phyloP scores from a whole-genome alignment of 2,329 filamentous ascomycete genomes.

The Didymella lethalis region DNA sequence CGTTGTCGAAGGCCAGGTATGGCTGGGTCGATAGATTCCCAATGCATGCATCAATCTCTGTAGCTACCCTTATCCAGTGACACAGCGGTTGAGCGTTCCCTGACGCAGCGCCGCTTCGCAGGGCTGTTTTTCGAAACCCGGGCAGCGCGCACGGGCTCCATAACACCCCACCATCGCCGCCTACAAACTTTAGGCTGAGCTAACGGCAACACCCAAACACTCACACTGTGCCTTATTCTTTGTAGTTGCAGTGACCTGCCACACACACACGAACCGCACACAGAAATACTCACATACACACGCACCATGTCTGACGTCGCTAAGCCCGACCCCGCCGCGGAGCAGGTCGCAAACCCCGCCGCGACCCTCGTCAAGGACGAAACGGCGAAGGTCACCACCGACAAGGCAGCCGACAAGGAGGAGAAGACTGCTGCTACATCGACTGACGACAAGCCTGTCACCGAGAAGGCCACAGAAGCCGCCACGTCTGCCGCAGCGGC shows the following conservation, averaged over 20 bases:
- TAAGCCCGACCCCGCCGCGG: constrained; percentile 53
- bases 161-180: constrained; percentile 32
- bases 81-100: neutral
- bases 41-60: neutral
- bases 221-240: constrained; percentile 21
- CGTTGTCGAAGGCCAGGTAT: neutral
- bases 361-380: constrained; percentile 54
- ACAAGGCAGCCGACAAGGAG: constrained; percentile 42
- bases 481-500: constrained; percentile 47
- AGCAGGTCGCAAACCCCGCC: constrained; percentile 50
- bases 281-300: constrained; percentile 7
- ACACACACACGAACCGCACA: constrained; percentile 13
- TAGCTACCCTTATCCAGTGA: neutral
- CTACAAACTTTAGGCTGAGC: constrained; percentile 36
- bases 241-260: constrained; percentile 9
- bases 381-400: constrained; percentile 56
- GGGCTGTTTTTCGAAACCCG: constrained; percentile 8
- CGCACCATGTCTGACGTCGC: constrained; percentile 49
- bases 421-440: constrained; percentile 28
- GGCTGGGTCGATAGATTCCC: neutral
- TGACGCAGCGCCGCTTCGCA: neutral
- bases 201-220: constrained; percentile 32
- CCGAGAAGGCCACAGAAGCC: constrained; percentile 51
- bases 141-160: neutral
- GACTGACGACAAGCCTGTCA: constrained; percentile 61